Evolutionary conservation across 257 asterid species (phyloP), one percentile per base, ranked within the genome.

Genomic region (Solanum megistacrolobum): DNA sequence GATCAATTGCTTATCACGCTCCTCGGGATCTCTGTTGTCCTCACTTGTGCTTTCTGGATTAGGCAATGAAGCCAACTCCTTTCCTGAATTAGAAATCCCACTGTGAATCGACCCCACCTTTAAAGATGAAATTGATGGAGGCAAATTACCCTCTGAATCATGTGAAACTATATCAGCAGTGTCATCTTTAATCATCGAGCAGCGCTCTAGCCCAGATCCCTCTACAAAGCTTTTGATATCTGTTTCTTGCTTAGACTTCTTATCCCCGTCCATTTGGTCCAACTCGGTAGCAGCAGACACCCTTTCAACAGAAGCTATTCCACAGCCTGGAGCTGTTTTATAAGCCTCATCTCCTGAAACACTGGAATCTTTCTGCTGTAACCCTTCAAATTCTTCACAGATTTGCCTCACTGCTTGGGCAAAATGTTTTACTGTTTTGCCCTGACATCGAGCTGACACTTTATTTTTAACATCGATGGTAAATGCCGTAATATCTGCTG

Each of bases 381-480:
- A 90, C 87, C 88, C 91, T 73, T 94, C 98, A 82, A 92, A 96
- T 91, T 94, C 98, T 84, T 90, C 96, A 78, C 95, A 94, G 39
- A 96, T 96, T 91, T 95, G 94, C 87, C 90, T 90, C 86, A 94
- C 96, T n/a, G 99, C 99, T 88, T 92, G 93, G 75, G 96, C 92
- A 88, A 96, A 96, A 87, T 83, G 85, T 91, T 87, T 96, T 20
- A 91, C 91, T 7, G 93, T 92, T 90, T 95, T 96, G 68, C 94
- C 96, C 90, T 88, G 93, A 91, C 96, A 90, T 88, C 96, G 94
- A 89, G 92, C 94, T 35, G 92, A 90, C 91, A 96, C 87, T 91
- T 93, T 95, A 87, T 89, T 89, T 91, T 94, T 96, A 10, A 90
- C 88, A 87, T 95, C 99, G 85, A 38, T 62, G 55, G 98, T 96